phyloP scores from a whole-genome alignment of 2,329 filamentous ascomycete species.

The Fusarium sp. region DNA sequence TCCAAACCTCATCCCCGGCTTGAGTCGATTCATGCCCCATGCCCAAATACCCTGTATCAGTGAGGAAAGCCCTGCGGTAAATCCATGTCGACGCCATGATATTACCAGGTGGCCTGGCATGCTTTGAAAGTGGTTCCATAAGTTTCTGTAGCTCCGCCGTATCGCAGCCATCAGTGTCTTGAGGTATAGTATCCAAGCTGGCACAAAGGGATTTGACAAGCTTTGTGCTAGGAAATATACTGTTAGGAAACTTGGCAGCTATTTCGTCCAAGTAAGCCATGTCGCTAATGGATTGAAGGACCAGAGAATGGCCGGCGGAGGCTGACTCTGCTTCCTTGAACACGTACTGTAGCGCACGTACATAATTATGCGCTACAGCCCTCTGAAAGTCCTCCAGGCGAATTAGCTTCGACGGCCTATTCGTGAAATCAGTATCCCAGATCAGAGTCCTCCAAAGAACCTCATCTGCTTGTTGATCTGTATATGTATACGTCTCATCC shows the following conservation, averaged over 20 bases:
- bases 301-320: accelerated
- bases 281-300: accelerated
- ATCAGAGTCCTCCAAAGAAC: background rate
- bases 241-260: background rate
- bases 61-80: background rate
- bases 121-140: accelerated
- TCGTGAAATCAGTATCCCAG: background rate
- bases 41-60: background rate
- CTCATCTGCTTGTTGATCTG: background rate
- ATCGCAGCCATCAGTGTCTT: background rate
- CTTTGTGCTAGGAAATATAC: background rate
- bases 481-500: background rate
- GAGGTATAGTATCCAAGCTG: accelerated
- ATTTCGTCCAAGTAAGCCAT: background rate
- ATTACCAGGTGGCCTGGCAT: background rate
- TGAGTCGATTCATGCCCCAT: background rate
- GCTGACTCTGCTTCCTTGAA: background rate
- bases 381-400: background rate
- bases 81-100: background rate
- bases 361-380: background rate
- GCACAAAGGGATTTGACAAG: background rate
- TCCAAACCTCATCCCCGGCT: background rate
- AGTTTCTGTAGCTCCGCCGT: background rate
- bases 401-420: background rate
- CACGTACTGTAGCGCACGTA: background rate